Evolutionary conservation across 106 monocot species (phyloP), one percentile per base, ranked within the genome.

Genomic region (Acorus calamus): DNA sequence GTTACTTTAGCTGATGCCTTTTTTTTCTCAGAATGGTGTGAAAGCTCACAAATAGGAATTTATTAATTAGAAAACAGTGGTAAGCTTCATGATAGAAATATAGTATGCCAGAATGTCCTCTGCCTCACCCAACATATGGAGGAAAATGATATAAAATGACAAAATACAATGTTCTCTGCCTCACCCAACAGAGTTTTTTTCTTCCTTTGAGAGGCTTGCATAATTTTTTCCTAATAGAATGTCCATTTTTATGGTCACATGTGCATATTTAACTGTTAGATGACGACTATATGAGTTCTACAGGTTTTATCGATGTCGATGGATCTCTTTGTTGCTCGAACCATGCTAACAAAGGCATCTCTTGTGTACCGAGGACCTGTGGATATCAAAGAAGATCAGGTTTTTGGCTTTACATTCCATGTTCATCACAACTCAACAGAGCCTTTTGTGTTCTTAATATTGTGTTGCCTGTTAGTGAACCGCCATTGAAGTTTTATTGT

Each of bases 241-340:
- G 28, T 28, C 28, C 28, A 28, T 28, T 28, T 28, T 28, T 28
- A 28, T 28, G 28, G 28, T 28, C 28, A 28, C 28, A 0, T 28
- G 28, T 28, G 28, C 28, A 28, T 28, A 28, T 28, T 28, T 28
- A 28, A 28, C 28, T 28, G 28, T 28, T 28, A 28, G 28, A 28
- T 28, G 28, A 8, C n/a, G n/a, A n/a, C 4, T 66, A 44, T 8
- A 28, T 43, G 43, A 56, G 11, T 71, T 82, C 79, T 60, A 14
- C 73, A 98, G 96, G 96, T 98, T 71, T 79, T 98, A 83, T 98
- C 91, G 69, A 91, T 80, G 85, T 78, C 84, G 56, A 85, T 91
- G 80, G 96, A 98, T 85, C 91, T 98, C 64, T 98, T 98, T 98
- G 91, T 98, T 78, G 96, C 91, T 50, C 82, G 85, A 75, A 98